Base-by-base conservation (phyloP, 108 stramenopile species). In the Chaetoceros muelleri region DNA sequence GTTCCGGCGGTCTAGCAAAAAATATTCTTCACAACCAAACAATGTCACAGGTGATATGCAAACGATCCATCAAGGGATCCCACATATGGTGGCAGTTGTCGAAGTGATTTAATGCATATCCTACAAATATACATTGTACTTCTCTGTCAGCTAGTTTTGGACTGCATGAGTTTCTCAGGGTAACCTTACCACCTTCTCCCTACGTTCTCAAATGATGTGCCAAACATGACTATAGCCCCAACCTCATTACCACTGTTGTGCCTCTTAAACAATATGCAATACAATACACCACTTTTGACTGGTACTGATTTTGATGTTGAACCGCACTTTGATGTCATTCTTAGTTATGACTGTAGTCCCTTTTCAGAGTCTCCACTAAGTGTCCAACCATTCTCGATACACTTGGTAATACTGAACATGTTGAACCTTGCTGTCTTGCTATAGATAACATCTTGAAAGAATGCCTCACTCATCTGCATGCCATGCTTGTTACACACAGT, bases 21-120 rank as follows among this genome's bases (percentile, higher is more conserved):
- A 24, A 74, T 69, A 69, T 66, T n/a, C 60, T 26, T 7, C 57
- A 47, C 46, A 75, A 53, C 66, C 70, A 71, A 23, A 53, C 62
- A n/a, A 66, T 45, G 44, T 75, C 69, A 13, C 69, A 30, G 3
- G 62, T 49, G 0, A 46, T 29, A 30, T 48, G 49, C 16, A 75
- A 30, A 5, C 53, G 46, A 1, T 51, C 26, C 3, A 56, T 73
- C 8, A 3, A 17, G 2, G 65, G 65, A 27, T 62, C 29, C 46
- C 34, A 66, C 61, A 72, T 67, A 5, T 29, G n/a, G 29, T 57
- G 57, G n/a, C 49, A 52, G 19, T 67, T 47, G 30, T 55, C 54
- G 24, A 10, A 25, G 28, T 51, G 52, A 21, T 62, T 29, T 21
- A 13, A 10, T 0, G 60, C 18, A 23, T 56, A 67, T 7, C 71